Evolutionary conservation across 805 yeast genomes (phyloP).

Genomic region (Wickerhamomyces subpelliculosus): DNA sequence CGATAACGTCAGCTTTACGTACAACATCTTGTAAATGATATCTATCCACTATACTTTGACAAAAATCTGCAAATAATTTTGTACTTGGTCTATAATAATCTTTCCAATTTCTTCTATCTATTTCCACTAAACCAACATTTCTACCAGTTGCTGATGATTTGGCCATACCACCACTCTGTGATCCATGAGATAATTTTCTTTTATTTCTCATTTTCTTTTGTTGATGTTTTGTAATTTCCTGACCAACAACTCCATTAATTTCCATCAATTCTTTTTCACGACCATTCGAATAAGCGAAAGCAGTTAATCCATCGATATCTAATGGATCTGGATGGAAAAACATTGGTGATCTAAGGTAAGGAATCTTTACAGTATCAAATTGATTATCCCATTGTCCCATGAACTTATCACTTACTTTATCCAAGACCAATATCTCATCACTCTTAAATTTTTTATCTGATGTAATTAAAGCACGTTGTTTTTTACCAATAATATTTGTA

Average conservation of each 20-base stretch:
- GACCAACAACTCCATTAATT: constrained; percentile 36
- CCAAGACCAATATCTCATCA: constrained; percentile 30
- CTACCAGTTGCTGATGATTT: too few relatives aligned
- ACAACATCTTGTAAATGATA: constrained; percentile 27
- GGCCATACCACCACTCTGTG: too few relatives aligned
- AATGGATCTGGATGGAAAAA: constrained; percentile 41
- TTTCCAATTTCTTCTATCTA: constrained; percentile 36
- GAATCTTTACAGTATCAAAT: constrained; percentile 34
- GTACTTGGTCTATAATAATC: constrained; percentile 40
- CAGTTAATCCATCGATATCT: constrained; percentile 36
- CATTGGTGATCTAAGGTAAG: constrained; percentile 39
- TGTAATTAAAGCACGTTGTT: neutral
- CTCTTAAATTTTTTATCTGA: constrained; percentile 16
- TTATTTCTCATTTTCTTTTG: constrained; percentile 20
- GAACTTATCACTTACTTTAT: constrained; percentile 25
- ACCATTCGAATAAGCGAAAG: constrained; percentile 27
- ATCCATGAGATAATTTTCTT: too few relatives aligned
- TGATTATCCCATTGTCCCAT: constrained; percentile 39
- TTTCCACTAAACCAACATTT: constrained; percentile 9
- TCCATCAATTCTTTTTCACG: constrained; percentile 33
- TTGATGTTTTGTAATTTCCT: constrained; percentile 36
- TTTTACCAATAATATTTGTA: constrained; percentile 2
- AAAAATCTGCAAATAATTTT: constrained; percentile 31
- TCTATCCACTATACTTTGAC: constrained; percentile 27
- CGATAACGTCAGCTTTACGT: constrained; percentile 27